Evolutionary conservation across 2,329 filamentous ascomycete genomes (phyloP), one percentile per base, ranked within the genome.

Genomic region (Cladosporium sp.): DNA sequence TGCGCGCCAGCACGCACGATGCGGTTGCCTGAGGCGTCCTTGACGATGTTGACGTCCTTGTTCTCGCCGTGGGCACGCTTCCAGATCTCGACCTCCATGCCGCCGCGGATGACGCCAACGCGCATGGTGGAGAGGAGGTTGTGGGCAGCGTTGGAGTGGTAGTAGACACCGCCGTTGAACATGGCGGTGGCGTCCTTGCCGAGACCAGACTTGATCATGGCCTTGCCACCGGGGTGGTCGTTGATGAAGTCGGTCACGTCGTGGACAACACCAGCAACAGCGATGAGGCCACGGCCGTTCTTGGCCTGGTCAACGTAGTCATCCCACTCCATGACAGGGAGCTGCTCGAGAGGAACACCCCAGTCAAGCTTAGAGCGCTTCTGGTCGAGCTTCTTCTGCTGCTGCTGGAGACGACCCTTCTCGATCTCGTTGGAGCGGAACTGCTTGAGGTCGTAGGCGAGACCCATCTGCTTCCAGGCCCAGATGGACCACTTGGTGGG

Each of bases 351-450:
- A 61, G 90, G 90, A 65, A 87, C 84, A 74, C 90, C 90, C 90
- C 90, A 95, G 79, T 95, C 89, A 61, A 95, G 87, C 63, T 80
- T 85, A 65, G 88, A 76, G 70, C 90, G 89, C 84, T 90, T 89
- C 79, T 92, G 88, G 75, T 94, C 90, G 61, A 95, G 85, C 83
- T 94, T 94, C 88, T 94, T 94, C 82, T 94, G 90, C 64, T 87
- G 78, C 78, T 94, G 90, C 80, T 95, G 90, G 34, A 94, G 82
- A 71, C 90, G 88, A 65, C 90, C 90, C 84, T 94, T 94, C 76
- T 95, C 90, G 65, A 96, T 95, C 75, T 95, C 91, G 76, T 96
- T 96, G 77, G 85, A 79, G 68, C 89, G 89, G 85, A 96, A 96
- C 76, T 92, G 85, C 84, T 95, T 95, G 59, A 96, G 83, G 75